Evolutionary conservation across 331 rosid genomes (phyloP), one percentile per base, ranked within the genome.

Genomic region (Saraca asoca): DNA sequence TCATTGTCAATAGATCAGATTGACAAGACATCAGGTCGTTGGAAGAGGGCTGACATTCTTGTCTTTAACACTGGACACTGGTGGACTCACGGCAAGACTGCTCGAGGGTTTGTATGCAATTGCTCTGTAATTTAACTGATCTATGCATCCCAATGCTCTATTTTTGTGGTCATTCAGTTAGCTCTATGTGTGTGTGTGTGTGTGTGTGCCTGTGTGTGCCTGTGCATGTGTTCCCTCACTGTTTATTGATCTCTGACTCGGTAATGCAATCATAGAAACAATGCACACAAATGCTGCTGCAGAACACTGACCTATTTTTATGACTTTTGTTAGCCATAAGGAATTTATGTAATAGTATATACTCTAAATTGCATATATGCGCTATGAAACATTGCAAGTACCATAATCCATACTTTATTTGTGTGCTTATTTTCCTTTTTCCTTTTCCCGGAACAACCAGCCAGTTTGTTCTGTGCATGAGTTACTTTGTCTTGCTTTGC

Each of bases 41-140:
- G 97, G 99, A 83, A 73, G 82, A 84, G 74, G 65, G 97, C 91
- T 75, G 88, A 90, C 79, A 90, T 94, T 84, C 96, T 94, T 37
- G 83, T 94, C 82, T 88, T 94, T 67, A 94, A 94, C 78, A 90
- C 99, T n/a, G 99, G 95, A 53, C 99, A 94, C 72, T 90, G 99
- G 99, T 94, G 97, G 99, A 49, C 92, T 79, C 97, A 94, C 85
- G 99, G 99, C 72, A 94, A 94, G 87, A 94, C 93, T 66, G 84
- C 96, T 54, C 86, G 97, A 16, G 99, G 99, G 97, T 94, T 73
- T 52, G 91, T 49, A 68, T 75, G 64, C 79, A 53, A 51, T 77
- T 52, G 39, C 66, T 45, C 44, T 46, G 12, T 52, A 35, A 62
- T 38, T 49, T 72, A 45, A 34, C 57, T 61, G 53, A 54, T 61